These are phyloP conservation scores for Akebia trifoliata DNA, from an alignment of 164 flowering plant genomes.

Conservation along the genomic window DNA sequence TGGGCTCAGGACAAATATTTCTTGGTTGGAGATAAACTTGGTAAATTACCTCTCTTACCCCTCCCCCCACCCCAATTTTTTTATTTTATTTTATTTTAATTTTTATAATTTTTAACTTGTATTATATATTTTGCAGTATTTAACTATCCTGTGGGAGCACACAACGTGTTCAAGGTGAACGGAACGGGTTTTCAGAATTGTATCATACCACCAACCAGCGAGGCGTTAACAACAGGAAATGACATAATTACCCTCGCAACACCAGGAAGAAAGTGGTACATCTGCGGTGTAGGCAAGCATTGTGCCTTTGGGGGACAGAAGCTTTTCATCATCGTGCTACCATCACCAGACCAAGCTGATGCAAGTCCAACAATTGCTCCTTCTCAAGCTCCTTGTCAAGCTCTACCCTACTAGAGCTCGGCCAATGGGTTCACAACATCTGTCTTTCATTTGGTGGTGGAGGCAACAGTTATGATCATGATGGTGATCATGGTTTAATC, in stretches of 20 bases:
- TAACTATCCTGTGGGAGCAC: conserved; percentile 14
- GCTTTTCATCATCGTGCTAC: conserved; percentile 14
- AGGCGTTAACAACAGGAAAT: conserved; percentile 17
- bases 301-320: conserved; percentile 18
- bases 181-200: conserved; percentile 15
- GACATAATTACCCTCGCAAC: conserved; percentile 13
- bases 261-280: conserved; percentile 27
- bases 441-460: too few species aligned
- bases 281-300: conserved; percentile 22
- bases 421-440: too few species aligned
- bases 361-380: background rate
- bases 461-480: too few species aligned
- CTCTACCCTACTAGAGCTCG: too few species aligned
- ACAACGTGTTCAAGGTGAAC: conserved; percentile 23
- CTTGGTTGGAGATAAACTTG: conserved; percentile 21
- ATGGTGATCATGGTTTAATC: too few species aligned
- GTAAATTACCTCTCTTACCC: conserved; percentile 9
- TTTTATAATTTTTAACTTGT: background rate
- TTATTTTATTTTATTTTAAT: too few species aligned
- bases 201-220: conserved; percentile 1
- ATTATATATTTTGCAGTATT: conserved; percentile 19
- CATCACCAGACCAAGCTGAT: background rate
- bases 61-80: background rate
- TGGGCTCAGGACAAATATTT: conserved; percentile 29
- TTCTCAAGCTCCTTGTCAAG: too few species aligned